phyloP scores from a whole-genome alignment of 805 yeast genomes.

The Saccharomycopsis capsularis region DNA sequence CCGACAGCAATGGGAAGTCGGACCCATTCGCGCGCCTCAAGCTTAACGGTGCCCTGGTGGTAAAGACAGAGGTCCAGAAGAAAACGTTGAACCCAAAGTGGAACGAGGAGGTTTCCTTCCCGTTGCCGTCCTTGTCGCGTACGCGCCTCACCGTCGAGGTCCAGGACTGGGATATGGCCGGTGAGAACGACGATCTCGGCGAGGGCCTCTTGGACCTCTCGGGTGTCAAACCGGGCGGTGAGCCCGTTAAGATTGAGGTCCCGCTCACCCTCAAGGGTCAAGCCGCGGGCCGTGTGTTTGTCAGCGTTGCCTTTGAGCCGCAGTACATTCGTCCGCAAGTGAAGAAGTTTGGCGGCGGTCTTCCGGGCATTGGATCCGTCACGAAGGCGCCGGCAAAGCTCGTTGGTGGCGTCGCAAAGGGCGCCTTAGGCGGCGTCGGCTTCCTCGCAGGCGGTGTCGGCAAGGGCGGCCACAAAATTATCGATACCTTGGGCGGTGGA shows the following conservation, averaged over 20 bases:
- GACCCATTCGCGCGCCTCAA: constrained; percentile 59
- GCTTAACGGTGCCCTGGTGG: constrained; percentile 47
- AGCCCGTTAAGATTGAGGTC: constrained; percentile 39
- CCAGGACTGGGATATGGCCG: constrained; percentile 76
- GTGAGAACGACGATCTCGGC: constrained; percentile 58
- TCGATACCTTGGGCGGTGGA: constrained; percentile 30
- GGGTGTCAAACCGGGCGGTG: constrained; percentile 38
- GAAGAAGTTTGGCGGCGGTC: constrained; percentile 39
- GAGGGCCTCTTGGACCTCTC: constrained; percentile 44
- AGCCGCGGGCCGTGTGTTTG: constrained; percentile 60
- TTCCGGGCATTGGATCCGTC: constrained; percentile 33
- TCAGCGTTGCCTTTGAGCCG: constrained; percentile 52
- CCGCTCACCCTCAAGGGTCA: constrained; percentile 29
- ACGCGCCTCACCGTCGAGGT: constrained; percentile 42
- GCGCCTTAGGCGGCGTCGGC: constrained; percentile 40
- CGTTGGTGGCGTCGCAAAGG: constrained; percentile 38
- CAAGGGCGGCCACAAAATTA: constrained; percentile 37
- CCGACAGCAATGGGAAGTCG: constrained; percentile 68
- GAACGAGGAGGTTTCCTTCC: constrained; percentile 59
- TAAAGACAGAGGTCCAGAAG: constrained; percentile 55
- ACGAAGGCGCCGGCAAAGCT: constrained; percentile 35
- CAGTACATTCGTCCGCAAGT: constrained; percentile 61
- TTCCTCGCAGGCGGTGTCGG: constrained; percentile 40
- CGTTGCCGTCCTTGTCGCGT: constrained; percentile 58
- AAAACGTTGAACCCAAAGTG: constrained; percentile 68